Evolutionary conservation across 345 rosid species (phyloP), one percentile per base, ranked within the genome.

Genomic region (Ceriops tagal): DNA sequence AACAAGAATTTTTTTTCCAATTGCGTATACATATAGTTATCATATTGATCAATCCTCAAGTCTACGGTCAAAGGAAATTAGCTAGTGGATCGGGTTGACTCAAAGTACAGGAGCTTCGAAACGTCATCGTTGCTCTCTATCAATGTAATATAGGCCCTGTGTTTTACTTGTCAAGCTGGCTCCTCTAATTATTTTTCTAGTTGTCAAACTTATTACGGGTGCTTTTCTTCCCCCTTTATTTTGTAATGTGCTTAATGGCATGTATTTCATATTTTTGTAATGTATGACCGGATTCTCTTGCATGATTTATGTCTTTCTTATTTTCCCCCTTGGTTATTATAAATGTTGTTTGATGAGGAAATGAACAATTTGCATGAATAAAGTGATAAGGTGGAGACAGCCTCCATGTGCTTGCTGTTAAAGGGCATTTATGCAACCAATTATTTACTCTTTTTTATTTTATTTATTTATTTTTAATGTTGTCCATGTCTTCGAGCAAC

Each of bases 401-500:
- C 22, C 59, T 0, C 49, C 85, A 82, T 72, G 83, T 79, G 83
- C 64, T 26, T 53, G 55, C 27, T 66, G 67, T 30, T 43, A 57
- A 57, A 47, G 60, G 64, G 35, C 34, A 39, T 64, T 57, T 15
- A 46, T 24, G 52, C 24, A 26, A 24, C 63, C 62, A 43, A 24
- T 61, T 46, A 27, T 28, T 19, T 39, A 35, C 30, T 28, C 3
- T 0, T 31, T 30, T 8, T 1, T 37, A 39, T 10, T 2, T 2
- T 37, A 37, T 9, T 37, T 37, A 7, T 37, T 37, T 37, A 7
- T 70, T 59, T 20, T 34, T 7, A 7, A 28, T 61, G 6, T 51
- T 51, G 39, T 65, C 58, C 34, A 43, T 51, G 58, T 65, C 68
- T 51, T 30, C 20, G 57, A 13, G 49, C 57, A 4, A 5, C 58